Base-by-base conservation (phyloP, 805 yeast species). In the Blastobotrys parvus region DNA sequence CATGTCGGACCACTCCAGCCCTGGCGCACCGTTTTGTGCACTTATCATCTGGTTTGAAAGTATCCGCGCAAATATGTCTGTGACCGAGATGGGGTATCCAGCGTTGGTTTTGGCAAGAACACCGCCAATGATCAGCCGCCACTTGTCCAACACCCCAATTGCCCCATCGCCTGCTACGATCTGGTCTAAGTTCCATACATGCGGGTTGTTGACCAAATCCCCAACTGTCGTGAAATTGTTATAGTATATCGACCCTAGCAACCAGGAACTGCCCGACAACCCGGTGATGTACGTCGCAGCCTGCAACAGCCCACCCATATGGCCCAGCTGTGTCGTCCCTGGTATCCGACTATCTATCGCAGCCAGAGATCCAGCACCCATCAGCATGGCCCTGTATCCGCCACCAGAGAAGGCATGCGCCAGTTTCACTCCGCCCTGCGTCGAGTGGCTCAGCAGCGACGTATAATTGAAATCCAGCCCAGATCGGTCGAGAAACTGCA, bases 311-410 rank as follows among this genome's bases (percentile, higher is more conserved):
- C 94, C 90, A 25, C 89, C 88, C 30, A 85, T 59, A 4, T 13
- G 81, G 77, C 44, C 70, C 65, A 51, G 77, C 59, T 29, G 83
- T 75, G 3, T 78, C 68, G 78, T 71, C 45, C 70, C 72, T 2
- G 58, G 62, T 1, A 90, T 78, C 51, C 92, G 67, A 51, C 75
- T 75, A 59, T 86, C 95, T 45, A 83, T 62, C 2, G 90, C 94
- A 1, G 88, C 67, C n/a, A 85, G 62, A 56, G 78, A 76, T 29
- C 95, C 95, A 3, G 94, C 94, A 2, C 94, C 94, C 45, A 70
- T 63, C 35, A 86, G 62, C 85, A 87, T 83, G 27, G 95, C 92
- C 49, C 95, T 70, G 59, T 83, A 88, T 3, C 97, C 97, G 54
- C 97, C 97, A 36, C 95, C 96, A 15, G 86, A 77, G 51, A 80